Base-by-base conservation (phyloP, 768 basidiomycete genomes). In the Boletus rubroflammeus region DNA sequence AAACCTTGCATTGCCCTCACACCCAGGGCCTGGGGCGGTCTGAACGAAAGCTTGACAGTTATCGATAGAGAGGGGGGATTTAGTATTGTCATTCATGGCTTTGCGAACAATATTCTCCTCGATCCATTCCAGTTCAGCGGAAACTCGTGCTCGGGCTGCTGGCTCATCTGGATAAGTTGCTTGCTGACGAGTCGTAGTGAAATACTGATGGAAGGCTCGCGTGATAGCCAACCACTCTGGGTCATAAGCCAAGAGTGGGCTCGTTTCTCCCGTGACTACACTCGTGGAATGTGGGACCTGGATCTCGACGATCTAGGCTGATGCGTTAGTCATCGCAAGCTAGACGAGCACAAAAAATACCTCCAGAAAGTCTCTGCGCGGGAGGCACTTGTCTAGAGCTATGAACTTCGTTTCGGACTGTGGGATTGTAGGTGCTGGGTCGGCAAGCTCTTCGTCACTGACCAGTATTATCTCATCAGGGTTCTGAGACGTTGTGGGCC, bases 211-310 rank as follows among this genome's bases (percentile, higher is more conserved):
- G 60, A 95, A 88, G 0, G 92, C 93, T 7, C 90, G 87, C 5
- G 84, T 85, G 63, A 99, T 93, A 0, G 93, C 94, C 44, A 98
- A 83, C 97, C 97, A 99, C 67, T 93, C 85, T 0, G 86, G 85
- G 63, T 98, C 94, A 69, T 82, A 97, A 14, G 80, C 78, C 19
- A 98, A 63, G 0, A 55, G 58, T 5, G 80, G 78, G 9, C 29
- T 43, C 10, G 49, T 36, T 45, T 57, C 54, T 32, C 54, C 47
- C 9, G 57, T 49, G 36, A 45, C 43, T 26, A 50, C 34, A 49
- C 45, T 36, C 25, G 55, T 51, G 48, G 66, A 50, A 47, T 50
- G n/a, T 35, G 46, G 47, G 41, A 62, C 60, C 5, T 76, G 73
- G 23, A 91, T 68, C 48, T 95, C 90, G 41, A 94, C 67, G 9